Evolutionary conservation across 148 eudicot genomes (phyloP).

Genomic region (Cornus controversa): DNA sequence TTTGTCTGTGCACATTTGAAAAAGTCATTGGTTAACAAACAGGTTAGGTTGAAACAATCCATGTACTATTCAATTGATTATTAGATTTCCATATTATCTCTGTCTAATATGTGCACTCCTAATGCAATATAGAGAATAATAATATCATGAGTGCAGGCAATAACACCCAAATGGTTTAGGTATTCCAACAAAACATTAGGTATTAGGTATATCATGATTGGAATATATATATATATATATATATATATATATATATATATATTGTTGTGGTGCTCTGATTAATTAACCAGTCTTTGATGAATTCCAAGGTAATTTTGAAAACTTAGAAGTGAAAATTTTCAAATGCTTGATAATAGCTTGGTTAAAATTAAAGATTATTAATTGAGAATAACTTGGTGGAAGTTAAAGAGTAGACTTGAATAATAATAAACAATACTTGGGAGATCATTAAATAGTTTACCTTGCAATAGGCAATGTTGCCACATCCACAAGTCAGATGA

Average conservation of each 20-base stretch:
- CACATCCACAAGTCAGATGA: constrained; percentile 78
- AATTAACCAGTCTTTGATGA: neutral
- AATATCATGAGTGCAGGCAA: neutral
- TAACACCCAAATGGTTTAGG: constrained; percentile 6
- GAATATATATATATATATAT: no score
- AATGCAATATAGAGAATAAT: no score
- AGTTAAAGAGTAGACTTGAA: no score
- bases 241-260: no score
- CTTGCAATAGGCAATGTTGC: constrained; percentile 88
- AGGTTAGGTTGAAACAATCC: constrained; percentile 4
- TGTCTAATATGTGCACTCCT: neutral
- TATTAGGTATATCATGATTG: neutral
- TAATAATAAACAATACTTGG: no score
- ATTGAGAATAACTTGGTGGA: no score
- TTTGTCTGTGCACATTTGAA: constrained; percentile 40
- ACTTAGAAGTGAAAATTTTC: neutral
- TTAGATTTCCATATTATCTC: neutral
- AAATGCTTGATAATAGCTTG: no score
- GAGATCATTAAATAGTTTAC: constrained; percentile 26
- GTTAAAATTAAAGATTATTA: no score
- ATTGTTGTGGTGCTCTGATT: neutral
- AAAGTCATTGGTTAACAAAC: neutral
- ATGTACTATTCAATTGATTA: neutral
- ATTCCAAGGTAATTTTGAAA: neutral
- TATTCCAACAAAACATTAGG: neutral